A percentile compares a stretch with the other conserved stretches of the same genome.
Conservation (phyloP, 805 yeast species). For the Spathaspora sp. region DNA sequence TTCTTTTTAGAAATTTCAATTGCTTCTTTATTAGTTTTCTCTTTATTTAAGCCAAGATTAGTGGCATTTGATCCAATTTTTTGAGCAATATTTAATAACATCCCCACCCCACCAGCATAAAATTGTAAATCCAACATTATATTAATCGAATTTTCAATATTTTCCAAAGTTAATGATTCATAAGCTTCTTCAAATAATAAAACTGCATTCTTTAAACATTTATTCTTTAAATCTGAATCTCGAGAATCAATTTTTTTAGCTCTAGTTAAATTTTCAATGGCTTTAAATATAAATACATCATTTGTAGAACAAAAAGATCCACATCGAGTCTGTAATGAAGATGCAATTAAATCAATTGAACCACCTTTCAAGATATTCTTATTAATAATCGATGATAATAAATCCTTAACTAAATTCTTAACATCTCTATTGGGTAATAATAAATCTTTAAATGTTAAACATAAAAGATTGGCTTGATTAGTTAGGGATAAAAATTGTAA, state of each 20-base stretch:
- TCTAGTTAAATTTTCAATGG: conserved; percentile 83
- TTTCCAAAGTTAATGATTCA: conserved; percentile 72
- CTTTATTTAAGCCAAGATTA: background rate
- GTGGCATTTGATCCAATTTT: conserved; percentile 40
- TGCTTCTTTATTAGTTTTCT: conserved; percentile 3
- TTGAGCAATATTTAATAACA: conserved; percentile 71
- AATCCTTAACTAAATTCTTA: conserved; percentile 71
- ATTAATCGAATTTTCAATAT: conserved; percentile 73
- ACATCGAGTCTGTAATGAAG: conserved; percentile 85
- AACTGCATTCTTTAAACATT: conserved; percentile 71
- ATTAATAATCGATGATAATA: conserved; percentile 84
- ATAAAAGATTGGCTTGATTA: conserved; percentile 65
- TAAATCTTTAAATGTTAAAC: conserved; percentile 68
- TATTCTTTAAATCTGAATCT: conserved; percentile 65
- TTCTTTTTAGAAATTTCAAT: conserved; percentile 11
- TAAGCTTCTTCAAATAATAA: conserved; percentile 75
- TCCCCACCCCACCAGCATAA: conserved; percentile 82
- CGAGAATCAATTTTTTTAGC: conserved; percentile 73
- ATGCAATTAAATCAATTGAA: conserved; percentile 85
- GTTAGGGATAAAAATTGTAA: conserved; percentile 65
- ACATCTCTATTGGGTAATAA: conserved; percentile 67
- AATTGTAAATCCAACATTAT: conserved; percentile 76
- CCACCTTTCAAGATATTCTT: conserved; percentile 88
- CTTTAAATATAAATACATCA: conserved; percentile 91
- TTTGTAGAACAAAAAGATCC: conserved; percentile 92